Conservation (phyloP, 768 basidiomycete genomes). For the Suillus sp. region DNA sequence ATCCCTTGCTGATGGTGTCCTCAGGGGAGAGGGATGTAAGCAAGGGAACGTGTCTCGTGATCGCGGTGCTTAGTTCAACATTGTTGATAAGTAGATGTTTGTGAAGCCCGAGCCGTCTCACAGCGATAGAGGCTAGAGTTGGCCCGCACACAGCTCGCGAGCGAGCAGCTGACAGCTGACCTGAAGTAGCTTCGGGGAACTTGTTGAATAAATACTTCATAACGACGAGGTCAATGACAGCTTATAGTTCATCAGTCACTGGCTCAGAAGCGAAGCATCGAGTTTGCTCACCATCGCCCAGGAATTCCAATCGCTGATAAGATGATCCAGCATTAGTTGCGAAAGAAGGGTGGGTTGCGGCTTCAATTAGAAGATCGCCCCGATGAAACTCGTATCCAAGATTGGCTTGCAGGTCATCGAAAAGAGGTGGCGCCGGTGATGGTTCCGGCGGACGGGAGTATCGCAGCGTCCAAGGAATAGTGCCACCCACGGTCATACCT, state of each 20-base stretch:
- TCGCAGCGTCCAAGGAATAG: slow-evolving; percentile 66
- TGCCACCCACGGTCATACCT: slow-evolving; percentile 73
- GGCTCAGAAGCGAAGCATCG: background rate
- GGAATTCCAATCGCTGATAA: slow-evolving; percentile 86
- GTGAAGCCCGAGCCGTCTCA: slow-evolving; percentile 67
- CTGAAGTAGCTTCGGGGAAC: slow-evolving; percentile 72
- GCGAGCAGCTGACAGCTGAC: slow-evolving; percentile 72
- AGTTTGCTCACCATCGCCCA: slow-evolving; percentile 76
- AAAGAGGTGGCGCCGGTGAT: slow-evolving; percentile 46
- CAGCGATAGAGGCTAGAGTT: slow-evolving; percentile 68
- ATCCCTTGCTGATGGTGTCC: slow-evolving; percentile 68
- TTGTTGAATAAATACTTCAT: slow-evolving; percentile 69
- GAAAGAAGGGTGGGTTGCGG: slow-evolving; percentile 86
- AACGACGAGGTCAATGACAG: slow-evolving; percentile 71
- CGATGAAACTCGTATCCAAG: slow-evolving; percentile 73
- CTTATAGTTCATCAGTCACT: slow-evolving; percentile 38
- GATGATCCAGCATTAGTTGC: slow-evolving; percentile 53
- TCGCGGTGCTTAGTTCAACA: slow-evolving; percentile 64
- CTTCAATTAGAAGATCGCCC: slow-evolving; percentile 68
- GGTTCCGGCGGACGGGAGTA: slow-evolving; percentile 40
- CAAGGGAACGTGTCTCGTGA: slow-evolving; percentile 59
- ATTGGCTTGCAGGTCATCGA: slow-evolving; percentile 55
- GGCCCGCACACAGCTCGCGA: slow-evolving; percentile 73
- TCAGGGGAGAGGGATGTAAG: slow-evolving; percentile 56
- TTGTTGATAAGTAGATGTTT: slow-evolving; percentile 70